These are phyloP conservation scores for Quercus aquifolioides DNA, from an alignment of 306 rosid genomes.

Conservation along the genomic window DNA sequence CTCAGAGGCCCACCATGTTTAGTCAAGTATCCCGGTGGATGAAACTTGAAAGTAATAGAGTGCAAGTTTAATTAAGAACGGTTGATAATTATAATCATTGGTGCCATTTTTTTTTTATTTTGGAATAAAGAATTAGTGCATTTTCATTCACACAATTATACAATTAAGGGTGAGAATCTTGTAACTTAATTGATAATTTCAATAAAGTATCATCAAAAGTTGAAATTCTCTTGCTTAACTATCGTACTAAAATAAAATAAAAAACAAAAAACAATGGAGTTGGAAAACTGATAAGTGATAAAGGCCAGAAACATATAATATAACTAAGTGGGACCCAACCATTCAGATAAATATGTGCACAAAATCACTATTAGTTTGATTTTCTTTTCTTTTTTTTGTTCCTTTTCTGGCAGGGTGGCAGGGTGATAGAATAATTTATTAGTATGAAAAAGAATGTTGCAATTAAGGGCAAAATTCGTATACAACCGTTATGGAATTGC, in stretches of 20 bases:
- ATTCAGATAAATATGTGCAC: constrained; percentile 2
- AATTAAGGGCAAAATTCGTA: not conserved
- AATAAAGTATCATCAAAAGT: no score
- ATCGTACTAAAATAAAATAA: no score
- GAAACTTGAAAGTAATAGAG: not conserved
- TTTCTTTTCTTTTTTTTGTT: not conserved
- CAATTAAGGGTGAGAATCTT: accelerated
- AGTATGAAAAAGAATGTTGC: not conserved
- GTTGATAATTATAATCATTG: not conserved
- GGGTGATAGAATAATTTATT: not conserved
- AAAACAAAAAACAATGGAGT: not conserved
- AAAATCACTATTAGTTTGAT: not conserved
- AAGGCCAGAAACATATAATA: constrained; percentile 17
- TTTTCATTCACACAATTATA: constrained; percentile 13
- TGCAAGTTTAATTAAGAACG: not conserved
- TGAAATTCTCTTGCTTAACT: no score
- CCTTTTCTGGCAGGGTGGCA: not conserved
- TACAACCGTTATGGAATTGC: not conserved
- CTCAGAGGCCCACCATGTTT: no score
- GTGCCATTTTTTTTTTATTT: no score
- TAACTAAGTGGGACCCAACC: constrained; percentile 21
- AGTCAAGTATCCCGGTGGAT: not conserved
- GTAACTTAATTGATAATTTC: no score
- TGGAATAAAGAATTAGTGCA: not conserved
- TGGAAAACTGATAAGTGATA: constrained; percentile 18